A percentile compares a stretch with the other conserved stretches of the same genome.
Evolutionary conservation across 306 rosid species (phyloP).

Genomic region (Gynostemma pentaphyllum): DNA sequence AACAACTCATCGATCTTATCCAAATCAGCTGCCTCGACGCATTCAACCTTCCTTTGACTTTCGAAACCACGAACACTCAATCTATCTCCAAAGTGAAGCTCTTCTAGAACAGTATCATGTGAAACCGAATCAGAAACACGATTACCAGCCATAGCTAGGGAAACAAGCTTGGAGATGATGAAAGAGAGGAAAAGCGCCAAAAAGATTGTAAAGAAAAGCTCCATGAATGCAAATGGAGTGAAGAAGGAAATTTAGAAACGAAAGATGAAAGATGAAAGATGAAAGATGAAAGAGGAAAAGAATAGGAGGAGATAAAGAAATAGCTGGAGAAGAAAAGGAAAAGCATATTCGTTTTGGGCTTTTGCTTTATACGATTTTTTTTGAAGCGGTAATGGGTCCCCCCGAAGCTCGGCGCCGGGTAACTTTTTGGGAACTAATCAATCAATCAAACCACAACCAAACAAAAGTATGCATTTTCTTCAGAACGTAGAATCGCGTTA

Average conservation of each 20-base stretch:
- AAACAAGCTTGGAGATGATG: slow-evolving; percentile 45
- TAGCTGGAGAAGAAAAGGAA: too few relatives aligned
- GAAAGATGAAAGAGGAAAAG: neutral
- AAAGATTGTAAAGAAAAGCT: slow-evolving; percentile 39
- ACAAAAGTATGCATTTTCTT: too few relatives aligned
- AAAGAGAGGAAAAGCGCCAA: slow-evolving; percentile 41
- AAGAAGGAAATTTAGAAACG: too few relatives aligned
- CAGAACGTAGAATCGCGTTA: too few relatives aligned
- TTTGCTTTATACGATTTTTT: neutral
- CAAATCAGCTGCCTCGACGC: slow-evolving; percentile 6
- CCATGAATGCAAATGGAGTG: slow-evolving; percentile 21
- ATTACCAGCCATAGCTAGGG: slow-evolving; percentile 22
- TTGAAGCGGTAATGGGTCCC: neutral
- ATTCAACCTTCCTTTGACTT: slow-evolving; percentile 21
- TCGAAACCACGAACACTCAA: slow-evolving; percentile 18
- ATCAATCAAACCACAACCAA: too few relatives aligned
- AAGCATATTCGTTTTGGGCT: too few relatives aligned
- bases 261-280: neutral
- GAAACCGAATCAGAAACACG: too few relatives aligned
- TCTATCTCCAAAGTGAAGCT: slow-evolving; percentile 15
- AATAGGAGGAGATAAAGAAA: neutral
- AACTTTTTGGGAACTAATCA: too few relatives aligned
- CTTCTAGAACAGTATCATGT: slow-evolving; percentile 12
- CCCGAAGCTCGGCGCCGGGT: too few relatives aligned
- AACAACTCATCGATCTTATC: slow-evolving; percentile 13